Percentiles rank a stretch among this genome's conserved stretches.
phyloP scores from a whole-genome alignment of 148 eudicot genomes.

The Persicaria tinctoria region DNA sequence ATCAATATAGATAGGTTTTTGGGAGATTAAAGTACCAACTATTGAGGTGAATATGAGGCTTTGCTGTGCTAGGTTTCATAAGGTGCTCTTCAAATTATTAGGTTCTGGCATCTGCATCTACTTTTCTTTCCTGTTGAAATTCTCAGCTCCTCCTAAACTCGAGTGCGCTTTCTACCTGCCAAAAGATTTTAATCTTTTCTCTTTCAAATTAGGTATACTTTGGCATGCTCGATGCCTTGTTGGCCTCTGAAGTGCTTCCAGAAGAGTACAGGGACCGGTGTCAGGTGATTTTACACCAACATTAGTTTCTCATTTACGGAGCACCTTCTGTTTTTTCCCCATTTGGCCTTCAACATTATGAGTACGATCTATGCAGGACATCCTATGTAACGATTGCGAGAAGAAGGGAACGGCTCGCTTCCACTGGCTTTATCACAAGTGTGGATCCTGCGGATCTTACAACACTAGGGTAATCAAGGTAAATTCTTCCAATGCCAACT shows the following conservation, averaged over 20 bases:
- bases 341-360: not conserved
- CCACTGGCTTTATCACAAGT: conserved; percentile 98
- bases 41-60: no score
- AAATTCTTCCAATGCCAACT: conserved; percentile 28
- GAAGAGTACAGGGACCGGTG: conserved; percentile 76
- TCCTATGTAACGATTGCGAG: conserved; percentile 88
- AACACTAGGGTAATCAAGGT: conserved; percentile 84
- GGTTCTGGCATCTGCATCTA: no score
- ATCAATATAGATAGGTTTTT: no score
- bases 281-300: conserved; percentile 41
- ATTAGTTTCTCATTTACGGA: not conserved
- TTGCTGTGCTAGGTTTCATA: no score
- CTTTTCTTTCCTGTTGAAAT: no score
- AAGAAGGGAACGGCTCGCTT: conserved; percentile 72
- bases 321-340: not conserved
- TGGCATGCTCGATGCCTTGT: conserved; percentile 88
- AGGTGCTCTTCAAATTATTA: no score
- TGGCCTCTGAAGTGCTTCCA: conserved; percentile 84
- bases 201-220: conserved; percentile 63
- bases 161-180: no score
- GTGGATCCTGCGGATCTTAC: conserved; percentile 79
- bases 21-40: no score
- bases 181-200: no score
- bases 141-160: no score
- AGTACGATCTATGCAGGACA: conserved; percentile 42